Evolutionary conservation across 1,284 basidiomycete species (phyloP).

Genomic region (Cryptococcus sp.): DNA sequence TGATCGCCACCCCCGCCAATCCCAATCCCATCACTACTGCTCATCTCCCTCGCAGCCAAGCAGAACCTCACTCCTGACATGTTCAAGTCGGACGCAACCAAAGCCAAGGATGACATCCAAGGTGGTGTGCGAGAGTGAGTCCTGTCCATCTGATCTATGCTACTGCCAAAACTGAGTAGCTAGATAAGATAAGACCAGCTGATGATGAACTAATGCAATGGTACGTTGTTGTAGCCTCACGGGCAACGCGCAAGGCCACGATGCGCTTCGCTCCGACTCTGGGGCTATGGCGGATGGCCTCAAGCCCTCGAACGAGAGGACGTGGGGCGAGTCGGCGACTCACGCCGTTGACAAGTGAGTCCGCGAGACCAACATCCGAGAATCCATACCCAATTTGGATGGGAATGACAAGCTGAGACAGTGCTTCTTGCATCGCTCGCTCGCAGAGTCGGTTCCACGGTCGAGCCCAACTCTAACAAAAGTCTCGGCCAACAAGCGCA

Average conservation of each 20-base stretch:
- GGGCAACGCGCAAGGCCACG: conserved; percentile 14
- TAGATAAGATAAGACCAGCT: neutral
- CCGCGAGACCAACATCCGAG: too few species aligned
- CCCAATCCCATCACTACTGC: neutral
- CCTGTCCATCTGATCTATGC: neutral
- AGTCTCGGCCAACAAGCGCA: conserved; percentile 13
- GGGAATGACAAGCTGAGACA: too few species aligned
- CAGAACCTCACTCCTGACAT: conserved; percentile 20
- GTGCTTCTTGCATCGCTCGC: neutral
- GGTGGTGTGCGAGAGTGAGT: conserved; percentile 18
- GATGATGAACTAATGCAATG: neutral
- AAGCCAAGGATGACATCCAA: conserved; percentile 16
- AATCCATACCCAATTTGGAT: neutral
- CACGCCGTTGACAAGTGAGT: conserved; percentile 22
- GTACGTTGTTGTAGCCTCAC: conserved; percentile 4
- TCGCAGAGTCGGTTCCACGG: conserved; percentile 12
- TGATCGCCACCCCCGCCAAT: neutral
- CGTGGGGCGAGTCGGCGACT: conserved; percentile 6
- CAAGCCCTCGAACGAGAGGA: conserved; percentile 16
- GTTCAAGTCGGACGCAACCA: conserved; percentile 23
- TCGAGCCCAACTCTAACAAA: conserved; percentile 21
- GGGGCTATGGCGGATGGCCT: conserved; percentile 9
- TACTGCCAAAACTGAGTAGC: neutral
- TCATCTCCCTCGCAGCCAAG: conserved; percentile 5
- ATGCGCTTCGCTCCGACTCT: conserved; percentile 14